Evolutionary conservation across 352 stramenopile genomes (phyloP), one percentile per base, ranked within the genome.

Genomic region (Phytophthora uliginosa): DNA sequence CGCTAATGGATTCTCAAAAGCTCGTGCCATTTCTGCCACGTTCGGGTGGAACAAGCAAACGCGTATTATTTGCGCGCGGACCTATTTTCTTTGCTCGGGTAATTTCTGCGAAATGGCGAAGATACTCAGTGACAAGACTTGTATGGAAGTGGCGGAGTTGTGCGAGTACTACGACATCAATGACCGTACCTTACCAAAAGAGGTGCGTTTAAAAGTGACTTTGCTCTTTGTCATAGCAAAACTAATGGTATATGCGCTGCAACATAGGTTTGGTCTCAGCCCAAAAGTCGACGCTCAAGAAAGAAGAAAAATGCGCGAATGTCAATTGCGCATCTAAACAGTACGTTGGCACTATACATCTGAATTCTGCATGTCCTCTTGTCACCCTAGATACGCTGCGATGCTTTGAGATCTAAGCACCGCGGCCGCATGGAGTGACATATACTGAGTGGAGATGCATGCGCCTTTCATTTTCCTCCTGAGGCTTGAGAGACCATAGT

Each of bases 51-150:
- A 85, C 54, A 65, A 66, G n/a, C 51, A 60, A 24, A 78, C 69
- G 33, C 84, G 76, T 3, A 69, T 86, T 58, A 63, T 82, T 28
- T 93, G 88, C 40, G 80, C 79, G n/a, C 86, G 88, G 22, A 73
- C 69, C 34, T 95, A 94, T 62, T 83, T 88, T 22, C 68, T 94
- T 4, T 95, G 83, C 67, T 79, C 66, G 17, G 88, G 86, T n/a
- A 95, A 88, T 56, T 92, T 91, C 53, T 95, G 88, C 63, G 83
- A 95, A 56, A 84, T 95, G 61, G 88, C 88, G 18, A 84, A 87
- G 53, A 64, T 94, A 33, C 66, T 95, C 53, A 82, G 86, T 8
- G 71, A 83, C 61, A 93, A 89, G 53, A 93, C 82, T 36, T 95
- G 88, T 55, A 58, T 82, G 34, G 88, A 94, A 71, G 84, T 95